phyloP scores from a whole-genome alignment of 805 yeast genomes.

The Tetrapisispora pingtungensis region DNA sequence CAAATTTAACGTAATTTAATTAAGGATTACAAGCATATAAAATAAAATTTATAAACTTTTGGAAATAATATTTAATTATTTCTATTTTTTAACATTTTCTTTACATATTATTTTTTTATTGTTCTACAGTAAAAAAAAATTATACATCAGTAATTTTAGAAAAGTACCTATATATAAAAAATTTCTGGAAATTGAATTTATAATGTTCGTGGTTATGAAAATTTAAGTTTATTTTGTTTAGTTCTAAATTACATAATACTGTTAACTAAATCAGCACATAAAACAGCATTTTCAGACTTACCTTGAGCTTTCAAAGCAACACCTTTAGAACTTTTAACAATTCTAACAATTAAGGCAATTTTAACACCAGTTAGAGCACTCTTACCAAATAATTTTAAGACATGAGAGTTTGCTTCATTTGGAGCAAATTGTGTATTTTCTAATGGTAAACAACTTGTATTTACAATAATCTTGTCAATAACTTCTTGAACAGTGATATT shows the following conservation, averaged over 20 bases:
- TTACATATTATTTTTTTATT: neutral
- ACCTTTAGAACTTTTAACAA: constrained; percentile 41
- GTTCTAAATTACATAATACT: constrained; percentile 15
- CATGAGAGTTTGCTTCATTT: constrained; percentile 47
- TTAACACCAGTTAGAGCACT: constrained; percentile 33
- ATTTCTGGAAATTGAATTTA: neutral
- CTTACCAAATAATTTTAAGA: constrained; percentile 75
- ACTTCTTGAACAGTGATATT: constrained; percentile 42
- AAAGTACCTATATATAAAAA: neutral
- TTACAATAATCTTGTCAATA: constrained; percentile 41
- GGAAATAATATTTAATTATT: no score
- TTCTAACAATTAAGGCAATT: constrained; percentile 44
- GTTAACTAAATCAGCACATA: constrained; percentile 24
- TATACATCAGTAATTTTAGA: constrained; percentile 1
- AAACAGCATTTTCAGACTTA: constrained; percentile 39
- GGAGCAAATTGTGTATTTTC: constrained; percentile 63
- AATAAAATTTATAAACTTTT: no score
- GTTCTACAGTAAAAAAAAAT: constrained; percentile 1
- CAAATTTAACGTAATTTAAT: no score
- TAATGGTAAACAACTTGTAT: constrained; percentile 58
- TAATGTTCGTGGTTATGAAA: neutral
- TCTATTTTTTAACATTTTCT: neutral
- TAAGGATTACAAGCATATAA: no score
- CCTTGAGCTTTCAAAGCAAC: constrained; percentile 50
- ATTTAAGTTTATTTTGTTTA: neutral